Conservation (phyloP, 352 stramenopile genomes). For the Globisporangium iwayamae region DNA sequence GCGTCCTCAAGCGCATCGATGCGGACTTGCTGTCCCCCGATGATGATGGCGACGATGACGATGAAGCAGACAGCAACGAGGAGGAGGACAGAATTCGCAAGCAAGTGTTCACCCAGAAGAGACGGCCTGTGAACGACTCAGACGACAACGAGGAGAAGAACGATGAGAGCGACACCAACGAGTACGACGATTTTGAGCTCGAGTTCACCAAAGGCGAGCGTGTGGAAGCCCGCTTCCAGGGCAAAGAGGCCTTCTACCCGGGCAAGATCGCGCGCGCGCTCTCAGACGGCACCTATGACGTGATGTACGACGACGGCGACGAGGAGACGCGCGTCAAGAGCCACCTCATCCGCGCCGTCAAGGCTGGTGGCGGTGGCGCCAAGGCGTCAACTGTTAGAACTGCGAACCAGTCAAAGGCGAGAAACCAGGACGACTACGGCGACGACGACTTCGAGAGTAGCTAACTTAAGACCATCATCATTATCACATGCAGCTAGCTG, state of each 20-base stretch:
- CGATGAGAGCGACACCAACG: constrained; percentile 18
- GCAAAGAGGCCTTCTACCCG: constrained; percentile 39
- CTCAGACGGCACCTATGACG: constrained; percentile 51
- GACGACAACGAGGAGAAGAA: constrained; percentile 19
- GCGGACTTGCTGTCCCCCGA: constrained; percentile 45
- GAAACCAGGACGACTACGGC: constrained; percentile 34
- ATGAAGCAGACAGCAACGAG: constrained; percentile 2
- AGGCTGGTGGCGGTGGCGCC: neutral
- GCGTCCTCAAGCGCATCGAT: constrained; percentile 32
- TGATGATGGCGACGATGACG: constrained; percentile 27
- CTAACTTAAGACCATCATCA: constrained; percentile 8
- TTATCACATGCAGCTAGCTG: constrained; percentile 11
- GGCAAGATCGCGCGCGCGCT: constrained; percentile 50
- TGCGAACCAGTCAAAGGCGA: constrained; percentile 2
- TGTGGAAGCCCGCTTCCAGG: constrained; percentile 64
- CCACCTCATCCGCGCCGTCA: constrained; percentile 34
- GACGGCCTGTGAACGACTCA: constrained; percentile 13
- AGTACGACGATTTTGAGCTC: constrained; percentile 38
- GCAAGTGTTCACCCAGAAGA: constrained; percentile 8
- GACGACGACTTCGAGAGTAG: constrained; percentile 65
- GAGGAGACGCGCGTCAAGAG: constrained; percentile 48
- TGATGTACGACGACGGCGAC: constrained; percentile 75
- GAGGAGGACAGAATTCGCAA: neutral
- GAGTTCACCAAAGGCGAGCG: constrained; percentile 54
- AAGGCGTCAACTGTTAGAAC: neutral